phyloP scores from a whole-genome alignment of 306 rosid genomes.

The Sicyos baderoa region DNA sequence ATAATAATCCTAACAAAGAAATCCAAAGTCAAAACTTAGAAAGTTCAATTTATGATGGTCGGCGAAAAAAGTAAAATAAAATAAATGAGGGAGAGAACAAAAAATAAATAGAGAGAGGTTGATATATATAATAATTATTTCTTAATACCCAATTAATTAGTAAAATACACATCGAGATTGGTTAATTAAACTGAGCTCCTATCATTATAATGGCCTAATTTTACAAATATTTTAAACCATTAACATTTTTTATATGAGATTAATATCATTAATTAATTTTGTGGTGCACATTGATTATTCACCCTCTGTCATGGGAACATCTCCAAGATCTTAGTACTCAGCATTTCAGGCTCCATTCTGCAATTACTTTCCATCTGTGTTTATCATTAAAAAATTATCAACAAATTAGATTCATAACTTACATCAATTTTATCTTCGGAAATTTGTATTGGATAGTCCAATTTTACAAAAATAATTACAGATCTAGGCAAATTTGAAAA shows the following conservation, averaged over 20 bases:
- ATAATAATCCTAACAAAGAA: too few relatives aligned
- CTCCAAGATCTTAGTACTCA: conserved; percentile 10
- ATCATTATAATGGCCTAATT: conserved; percentile 9
- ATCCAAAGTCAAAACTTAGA: too few relatives aligned
- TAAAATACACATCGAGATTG: neutral
- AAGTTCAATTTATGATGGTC: too few relatives aligned
- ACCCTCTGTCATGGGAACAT: conserved; percentile 14
- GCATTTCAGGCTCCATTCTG: conserved; percentile 12
- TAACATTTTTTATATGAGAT: neutral
- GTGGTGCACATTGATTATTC: conserved; percentile 4
- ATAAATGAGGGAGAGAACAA: too few relatives aligned
- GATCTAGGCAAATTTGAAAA: too few relatives aligned
- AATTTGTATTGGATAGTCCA: too few relatives aligned
- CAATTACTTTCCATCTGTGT: conserved; percentile 1
- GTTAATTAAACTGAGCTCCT: neutral
- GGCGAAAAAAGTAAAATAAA: too few relatives aligned
- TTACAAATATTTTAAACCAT: neutral
- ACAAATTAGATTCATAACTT: neutral
- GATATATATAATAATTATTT: too few relatives aligned
- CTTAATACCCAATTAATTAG: too few relatives aligned
- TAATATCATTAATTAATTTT: neutral
- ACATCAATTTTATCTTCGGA: neutral
- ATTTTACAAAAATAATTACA: too few relatives aligned
- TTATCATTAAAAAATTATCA: neutral
- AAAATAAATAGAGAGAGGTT: too few relatives aligned